Evolutionary conservation across 1,284 basidiomycete genomes (phyloP).

Genomic region (Cutaneotrichosporon cutaneum): DNA sequence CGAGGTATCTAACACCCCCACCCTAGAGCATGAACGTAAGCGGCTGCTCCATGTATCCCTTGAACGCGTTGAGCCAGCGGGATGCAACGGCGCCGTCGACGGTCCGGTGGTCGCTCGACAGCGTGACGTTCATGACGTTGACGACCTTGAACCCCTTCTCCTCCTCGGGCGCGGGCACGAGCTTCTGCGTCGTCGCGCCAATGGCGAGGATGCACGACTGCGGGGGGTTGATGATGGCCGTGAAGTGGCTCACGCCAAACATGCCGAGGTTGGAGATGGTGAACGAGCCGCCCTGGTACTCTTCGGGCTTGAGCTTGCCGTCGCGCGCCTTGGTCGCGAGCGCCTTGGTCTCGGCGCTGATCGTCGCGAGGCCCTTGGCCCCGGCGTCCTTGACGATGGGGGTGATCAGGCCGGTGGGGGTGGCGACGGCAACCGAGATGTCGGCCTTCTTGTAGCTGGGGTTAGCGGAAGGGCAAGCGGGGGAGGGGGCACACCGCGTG

Average conservation of each 20-base stretch:
- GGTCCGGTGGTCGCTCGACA: conserved; percentile 92
- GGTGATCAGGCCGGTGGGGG: conserved; percentile 93
- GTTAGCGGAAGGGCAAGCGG: conserved; percentile 13
- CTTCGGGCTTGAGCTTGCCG: conserved; percentile 89
- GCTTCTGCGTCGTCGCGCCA: conserved; percentile 78
- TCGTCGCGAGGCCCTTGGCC: conserved; percentile 83
- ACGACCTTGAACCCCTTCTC: conserved; percentile 90
- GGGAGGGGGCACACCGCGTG: too few species aligned
- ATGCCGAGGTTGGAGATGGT: conserved; percentile 99
- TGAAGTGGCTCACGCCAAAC: conserved; percentile 94
- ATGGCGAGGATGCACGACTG: conserved; percentile 98
- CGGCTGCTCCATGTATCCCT: conserved; percentile 95
- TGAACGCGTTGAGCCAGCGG: conserved; percentile 89
- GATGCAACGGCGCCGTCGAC: conserved; percentile 92
- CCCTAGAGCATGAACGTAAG: conserved; percentile 80
- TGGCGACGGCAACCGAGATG: conserved; percentile 95
- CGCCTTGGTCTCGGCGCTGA: conserved; percentile 87
- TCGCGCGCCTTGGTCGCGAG: conserved; percentile 94
- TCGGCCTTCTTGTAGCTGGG: conserved; percentile 90
- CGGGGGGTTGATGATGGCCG: conserved; percentile 98
- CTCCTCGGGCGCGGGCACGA: conserved; percentile 76
- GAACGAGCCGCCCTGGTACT: conserved; percentile 99
- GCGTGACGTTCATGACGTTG: conserved; percentile 92
- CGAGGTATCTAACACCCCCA: conserved; percentile 3
- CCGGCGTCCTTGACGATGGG: conserved; percentile 95